Conservation (phyloP, 2,329 filamentous ascomycete species). For the Aspergillus caelatus region DNA sequence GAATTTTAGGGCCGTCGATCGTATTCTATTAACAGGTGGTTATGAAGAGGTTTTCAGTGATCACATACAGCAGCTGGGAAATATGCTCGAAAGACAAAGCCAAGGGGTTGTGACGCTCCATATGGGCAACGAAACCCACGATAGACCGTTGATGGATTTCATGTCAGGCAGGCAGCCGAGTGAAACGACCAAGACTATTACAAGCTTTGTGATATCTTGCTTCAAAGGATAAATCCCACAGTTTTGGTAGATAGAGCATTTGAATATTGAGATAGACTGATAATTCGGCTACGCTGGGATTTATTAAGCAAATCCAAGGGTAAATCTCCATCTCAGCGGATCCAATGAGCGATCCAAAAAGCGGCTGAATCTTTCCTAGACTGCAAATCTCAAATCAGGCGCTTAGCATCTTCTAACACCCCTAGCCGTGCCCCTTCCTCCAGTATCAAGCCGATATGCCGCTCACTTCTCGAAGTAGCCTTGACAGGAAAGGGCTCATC, state of each 20-base stretch:
- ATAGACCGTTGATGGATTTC: constrained; percentile 29
- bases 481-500: constrained; percentile 33
- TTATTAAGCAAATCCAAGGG: too few relatives aligned
- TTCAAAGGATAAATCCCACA: too few relatives aligned
- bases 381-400: too few relatives aligned
- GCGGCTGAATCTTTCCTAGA: too few relatives aligned
- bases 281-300: too few relatives aligned
- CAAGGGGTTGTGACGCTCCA: constrained; percentile 9
- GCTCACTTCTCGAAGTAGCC: constrained; percentile 15
- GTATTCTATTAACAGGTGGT: constrained; percentile 21
- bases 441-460: constrained; percentile 4
- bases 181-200: too few relatives aligned
- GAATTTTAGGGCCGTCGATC: constrained; percentile 13
- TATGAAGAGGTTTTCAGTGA: constrained; percentile 27
- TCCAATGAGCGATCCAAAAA: too few relatives aligned
- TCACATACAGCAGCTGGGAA: constrained; percentile 19
- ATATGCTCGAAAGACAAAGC: constrained; percentile 9
- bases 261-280: too few relatives aligned
- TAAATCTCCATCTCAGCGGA: too few relatives aligned
- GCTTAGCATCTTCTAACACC: not conserved
- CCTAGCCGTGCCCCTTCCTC: constrained; percentile 1
- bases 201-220: too few relatives aligned
- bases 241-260: too few relatives aligned
- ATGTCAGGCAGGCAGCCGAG: too few relatives aligned
- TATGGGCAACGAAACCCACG: constrained; percentile 25